Evolutionary conservation across 257 asterid species (phyloP).

Genomic region (Solanum chiquidenum): DNA sequence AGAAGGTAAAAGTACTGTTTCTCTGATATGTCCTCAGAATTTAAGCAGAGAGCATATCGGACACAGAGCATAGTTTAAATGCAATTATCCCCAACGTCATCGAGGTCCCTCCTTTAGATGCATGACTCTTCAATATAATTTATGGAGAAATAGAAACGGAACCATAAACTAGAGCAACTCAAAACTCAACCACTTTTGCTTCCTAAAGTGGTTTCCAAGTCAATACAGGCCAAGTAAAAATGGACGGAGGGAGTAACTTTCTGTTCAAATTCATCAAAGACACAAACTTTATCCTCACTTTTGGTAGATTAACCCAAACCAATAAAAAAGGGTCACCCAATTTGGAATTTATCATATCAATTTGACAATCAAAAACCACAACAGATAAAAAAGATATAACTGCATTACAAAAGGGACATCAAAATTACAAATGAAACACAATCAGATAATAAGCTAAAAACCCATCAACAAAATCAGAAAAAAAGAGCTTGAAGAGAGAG

Average conservation of each 20-base stretch:
- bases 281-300: not conserved
- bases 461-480: not conserved
- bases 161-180: not conserved
- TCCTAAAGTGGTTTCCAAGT: not conserved
- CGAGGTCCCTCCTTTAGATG: not conserved
- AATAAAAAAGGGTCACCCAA: not conserved
- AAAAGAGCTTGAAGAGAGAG: not conserved
- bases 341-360: not conserved
- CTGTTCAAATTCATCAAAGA: not conserved
- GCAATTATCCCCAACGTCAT: not conserved
- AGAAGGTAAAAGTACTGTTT: not conserved
- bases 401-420: not conserved
- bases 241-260: not conserved
- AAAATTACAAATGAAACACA: not conserved
- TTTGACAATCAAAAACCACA: not conserved
- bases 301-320: not conserved
- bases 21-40: not conserved
- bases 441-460: not conserved
- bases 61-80: not conserved
- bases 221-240: not conserved
- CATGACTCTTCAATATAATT: not conserved
- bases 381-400: not conserved
- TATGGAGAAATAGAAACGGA: not conserved
- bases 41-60: not conserved
- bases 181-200: not conserved